These are phyloP conservation scores for Crithidia mellificae DNA, from an alignment of 208 protist genomes.

Conservation along the genomic window DNA sequence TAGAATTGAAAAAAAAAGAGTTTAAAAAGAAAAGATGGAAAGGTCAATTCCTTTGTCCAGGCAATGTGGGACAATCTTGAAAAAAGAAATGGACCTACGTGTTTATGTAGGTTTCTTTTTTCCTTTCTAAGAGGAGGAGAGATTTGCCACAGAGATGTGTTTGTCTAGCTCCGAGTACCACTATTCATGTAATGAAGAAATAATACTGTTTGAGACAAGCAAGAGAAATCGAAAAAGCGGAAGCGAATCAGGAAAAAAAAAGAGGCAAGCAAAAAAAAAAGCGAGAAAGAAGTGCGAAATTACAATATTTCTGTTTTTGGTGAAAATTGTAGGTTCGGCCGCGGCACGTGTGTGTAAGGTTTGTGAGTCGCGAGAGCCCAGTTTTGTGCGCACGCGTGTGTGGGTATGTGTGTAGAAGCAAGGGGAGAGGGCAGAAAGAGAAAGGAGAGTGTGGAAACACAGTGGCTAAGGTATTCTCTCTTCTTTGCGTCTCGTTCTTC, in stretches of 20 bases:
- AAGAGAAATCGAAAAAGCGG: neutral
- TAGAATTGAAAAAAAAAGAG: slow-evolving; percentile 8
- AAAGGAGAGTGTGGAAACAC: too few relatives aligned
- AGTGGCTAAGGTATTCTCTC: too few relatives aligned
- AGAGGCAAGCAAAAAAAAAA: slow-evolving; percentile 23
- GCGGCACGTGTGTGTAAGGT: too few relatives aligned
- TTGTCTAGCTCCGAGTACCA: neutral
- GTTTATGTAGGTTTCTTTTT: too few relatives aligned
- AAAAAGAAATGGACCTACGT: too few relatives aligned
- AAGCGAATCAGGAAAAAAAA: slow-evolving; percentile 17
- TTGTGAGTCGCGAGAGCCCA: too few relatives aligned
- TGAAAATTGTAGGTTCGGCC: too few relatives aligned
- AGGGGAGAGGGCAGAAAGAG: too few relatives aligned
- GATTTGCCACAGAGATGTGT: neutral
- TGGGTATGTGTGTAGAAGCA: too few relatives aligned
- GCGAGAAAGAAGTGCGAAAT: neutral
- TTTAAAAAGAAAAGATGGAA: neutral
- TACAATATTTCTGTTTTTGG: neutral
- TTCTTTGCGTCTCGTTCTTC: too few relatives aligned
- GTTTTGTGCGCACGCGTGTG: too few relatives aligned
- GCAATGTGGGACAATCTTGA: neutral
- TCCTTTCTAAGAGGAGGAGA: neutral
- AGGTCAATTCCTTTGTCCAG: neutral
- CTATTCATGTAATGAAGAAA: neutral
- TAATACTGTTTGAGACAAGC: neutral